Evolutionary conservation across 345 rosid genomes (phyloP), one percentile per base, ranked within the genome.

Genomic region (Boechera divaricarpa): DNA sequence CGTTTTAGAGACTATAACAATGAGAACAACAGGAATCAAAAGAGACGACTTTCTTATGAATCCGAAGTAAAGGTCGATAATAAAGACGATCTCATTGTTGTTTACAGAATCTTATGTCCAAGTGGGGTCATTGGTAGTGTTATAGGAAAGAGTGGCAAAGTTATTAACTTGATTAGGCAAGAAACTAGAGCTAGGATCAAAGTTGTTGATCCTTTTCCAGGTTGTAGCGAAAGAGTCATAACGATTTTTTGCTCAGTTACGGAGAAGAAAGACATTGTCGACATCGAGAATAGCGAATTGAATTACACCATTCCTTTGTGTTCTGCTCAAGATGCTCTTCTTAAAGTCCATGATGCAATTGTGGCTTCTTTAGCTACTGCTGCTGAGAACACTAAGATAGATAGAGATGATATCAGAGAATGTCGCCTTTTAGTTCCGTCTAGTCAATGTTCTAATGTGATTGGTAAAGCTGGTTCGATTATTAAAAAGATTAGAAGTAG

Each of bases 361-460:
- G 83, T 86, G 3, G 78, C 84, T 75, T 89, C 97, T 6, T 60
- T 91, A 33, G 82, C 90, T 26, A 58, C 83, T 52, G 69, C 75
- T 28, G 78, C 71, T 0, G 97, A 90, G 62, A 72, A 83, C n/a
- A 90, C 88, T 56, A 86, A 84, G 78, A 87, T 82, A 54, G 42
- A 70, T 76, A 80, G 79, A 44, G 97, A 86, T 72, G 87, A 82
- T 42, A 73, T 79, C 77, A 90, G 83, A 80, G 99, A 91, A 51
- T 95, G 99, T 49, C 88, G 83, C n/a, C 64, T 93, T 78, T 93
- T 95, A 57, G 96, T 91, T 4, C 98, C 99, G 0, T 79, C 93
- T 77, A 95, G 99, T 84, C 99, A 95, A 53, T 89, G 96, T n/a
- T 90, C 97, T 26, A 91, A 84, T 75, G 82, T 95, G 70, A 95